These are phyloP conservation scores for Pyricularia grisea DNA, from an alignment of 2,329 filamentous ascomycete species.

Conservation along the genomic window DNA sequence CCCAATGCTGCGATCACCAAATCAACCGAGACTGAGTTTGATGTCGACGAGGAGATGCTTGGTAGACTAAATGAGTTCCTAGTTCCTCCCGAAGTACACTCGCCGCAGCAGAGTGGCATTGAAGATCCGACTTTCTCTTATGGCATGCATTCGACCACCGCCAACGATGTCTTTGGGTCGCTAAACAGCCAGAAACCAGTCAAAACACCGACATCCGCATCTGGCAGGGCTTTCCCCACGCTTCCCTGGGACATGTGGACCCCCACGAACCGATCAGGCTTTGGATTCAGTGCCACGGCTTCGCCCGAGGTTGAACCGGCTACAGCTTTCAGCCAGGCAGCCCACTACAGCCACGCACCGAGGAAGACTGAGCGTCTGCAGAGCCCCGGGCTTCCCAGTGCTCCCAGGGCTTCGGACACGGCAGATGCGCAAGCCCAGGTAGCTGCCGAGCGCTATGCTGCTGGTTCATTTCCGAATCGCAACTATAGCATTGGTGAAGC, in stretches of 20 bases:
- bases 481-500: not conserved
- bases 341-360: not conserved
- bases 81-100: slow-evolving; percentile 27
- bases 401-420: not conserved
- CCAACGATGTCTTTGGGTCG: slow-evolving; percentile 39
- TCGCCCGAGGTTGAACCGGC: not conserved
- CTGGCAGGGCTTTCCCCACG: slow-evolving; percentile 26
- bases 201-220: slow-evolving; percentile 22
- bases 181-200: slow-evolving; percentile 20
- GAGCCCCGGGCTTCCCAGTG: not conserved
- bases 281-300: not conserved
- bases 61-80: slow-evolving; percentile 41
- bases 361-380: not conserved
- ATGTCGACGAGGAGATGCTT: slow-evolving; percentile 30
- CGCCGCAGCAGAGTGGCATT: slow-evolving; percentile 8
- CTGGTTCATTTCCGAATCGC: not conserved
- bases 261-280: slow-evolving; percentile 4
- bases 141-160: slow-evolving; percentile 43
- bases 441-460: not conserved
- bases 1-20: not conserved
- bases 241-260: slow-evolving; percentile 40
- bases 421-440: not conserved
- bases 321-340: not conserved
- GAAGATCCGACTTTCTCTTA: slow-evolving; percentile 35
- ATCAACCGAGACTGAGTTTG: not conserved